These are phyloP conservation scores for Ambispora gerdemannii DNA, from an alignment of 192 early-diverging fungal species.

Conservation along the genomic window DNA sequence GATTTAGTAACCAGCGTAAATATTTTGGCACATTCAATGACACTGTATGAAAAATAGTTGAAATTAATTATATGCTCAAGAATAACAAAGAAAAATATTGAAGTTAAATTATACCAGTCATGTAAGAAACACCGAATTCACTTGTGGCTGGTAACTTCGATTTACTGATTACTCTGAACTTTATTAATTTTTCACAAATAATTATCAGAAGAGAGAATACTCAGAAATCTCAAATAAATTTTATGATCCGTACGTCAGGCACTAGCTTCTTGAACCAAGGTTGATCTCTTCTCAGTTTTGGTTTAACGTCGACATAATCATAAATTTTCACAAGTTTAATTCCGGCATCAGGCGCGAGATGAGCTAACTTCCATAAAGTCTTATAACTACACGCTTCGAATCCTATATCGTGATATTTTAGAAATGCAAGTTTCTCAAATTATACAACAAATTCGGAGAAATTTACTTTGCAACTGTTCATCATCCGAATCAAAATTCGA, in stretches of 20 bases:
- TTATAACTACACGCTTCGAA: not conserved
- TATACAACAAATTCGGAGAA: too few species aligned
- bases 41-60: slow-evolving; percentile 38
- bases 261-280: slow-evolving; percentile 50
- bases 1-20: slow-evolving; percentile 56
- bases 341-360: not conserved
- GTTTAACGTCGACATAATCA: slow-evolving; percentile 38
- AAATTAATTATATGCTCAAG: not conserved
- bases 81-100: not conserved
- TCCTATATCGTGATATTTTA: not conserved
- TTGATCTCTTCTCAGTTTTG: not conserved
- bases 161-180: slow-evolving; percentile 30
- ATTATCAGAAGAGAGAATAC: too few species aligned
- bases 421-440: too few species aligned
- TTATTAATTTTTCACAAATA: not conserved
- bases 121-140: slow-evolving; percentile 35
- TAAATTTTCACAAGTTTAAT: not conserved
- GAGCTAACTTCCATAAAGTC: not conserved
- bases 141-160: slow-evolving; percentile 10
- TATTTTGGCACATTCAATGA: slow-evolving; percentile 64
- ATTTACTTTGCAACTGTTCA: slow-evolving; percentile 39
- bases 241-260: slow-evolving; percentile 34
- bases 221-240: not conserved
- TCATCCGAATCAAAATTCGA: slow-evolving; percentile 39
- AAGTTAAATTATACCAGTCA: slow-evolving; percentile 32